A percentile compares a stretch with the other conserved stretches of the same genome.
phyloP scores from a whole-genome alignment of 345 rosid genomes.

The Syzygium aqueum region DNA sequence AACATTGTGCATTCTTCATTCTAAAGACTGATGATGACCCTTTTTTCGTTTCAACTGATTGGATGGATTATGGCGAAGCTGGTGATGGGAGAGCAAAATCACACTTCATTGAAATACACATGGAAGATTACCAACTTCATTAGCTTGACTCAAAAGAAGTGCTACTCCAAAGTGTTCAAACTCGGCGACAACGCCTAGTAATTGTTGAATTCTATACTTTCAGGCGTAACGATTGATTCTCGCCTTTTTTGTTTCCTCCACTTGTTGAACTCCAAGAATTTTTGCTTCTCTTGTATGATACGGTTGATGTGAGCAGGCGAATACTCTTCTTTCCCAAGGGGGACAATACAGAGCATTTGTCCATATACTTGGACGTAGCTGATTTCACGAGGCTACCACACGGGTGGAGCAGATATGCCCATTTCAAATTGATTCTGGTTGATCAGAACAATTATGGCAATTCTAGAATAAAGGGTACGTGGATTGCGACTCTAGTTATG shows the following conservation, averaged over 20 bases:
- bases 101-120: conserved; percentile 6
- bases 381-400: conserved; percentile 4
- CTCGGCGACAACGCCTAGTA: conserved; percentile 10
- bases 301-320: conserved; percentile 12
- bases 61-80: background rate
- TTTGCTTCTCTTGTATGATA: conserved; percentile 33
- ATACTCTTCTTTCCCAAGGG: conserved; percentile 10
- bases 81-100: background rate
- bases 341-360: conserved; percentile 3
- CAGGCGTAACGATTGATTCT: background rate
- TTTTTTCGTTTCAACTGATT: background rate
- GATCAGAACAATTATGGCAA: background rate
- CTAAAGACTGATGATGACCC: background rate
- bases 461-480: background rate
- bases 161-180: conserved; percentile 8
- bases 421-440: conserved; percentile 7
- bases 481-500: background rate
- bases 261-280: conserved; percentile 1
- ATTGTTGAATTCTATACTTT: background rate
- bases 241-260: background rate
- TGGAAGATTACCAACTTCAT: conserved; percentile 14
- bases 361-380: conserved; percentile 6
- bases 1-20: background rate
- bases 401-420: conserved; percentile 10
- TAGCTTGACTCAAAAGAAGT: background rate